Evolutionary conservation across 345 rosid genomes (phyloP), one percentile per base, ranked within the genome.

Genomic region (Diplotaxis tenuifolia): DNA sequence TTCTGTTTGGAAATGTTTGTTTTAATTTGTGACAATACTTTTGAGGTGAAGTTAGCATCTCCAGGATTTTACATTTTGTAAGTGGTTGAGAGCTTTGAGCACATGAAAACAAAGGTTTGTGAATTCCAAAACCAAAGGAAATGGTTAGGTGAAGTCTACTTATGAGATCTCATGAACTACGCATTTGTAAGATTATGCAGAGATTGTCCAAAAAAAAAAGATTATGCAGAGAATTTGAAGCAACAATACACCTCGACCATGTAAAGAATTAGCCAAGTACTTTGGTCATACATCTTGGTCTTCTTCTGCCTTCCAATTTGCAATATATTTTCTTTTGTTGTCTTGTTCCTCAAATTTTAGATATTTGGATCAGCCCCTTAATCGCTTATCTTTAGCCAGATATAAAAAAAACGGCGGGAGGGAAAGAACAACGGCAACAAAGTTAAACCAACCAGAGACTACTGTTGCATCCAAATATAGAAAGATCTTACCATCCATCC

Each of bases 401-500:
- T 40, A 4, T n/a, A 11, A 34, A 22, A 15, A 45, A 65, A 65
- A 16, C 27, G 69, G 16, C 27, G 29, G 73, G 74, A 70, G 65
- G 50, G 28, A 25, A 25, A 12, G 32, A 15, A 27, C 14, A 28
- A 66, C 18, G 61, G 61, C 19, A 68, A 68, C 36, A 68, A 36
- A 27, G 36, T 22, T 59, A 60, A 70, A 58, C 74, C 49, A 16
- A 27, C 7, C 27, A 61, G 65, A 61, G 9, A 21, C 50, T 45
- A 6, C 16, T 40, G 67, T 62, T n/a, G n/a, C 68, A 14, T 63
- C 68, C 68, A 63, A 63, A 63, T 14, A 40, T 63, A 63, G 68
- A 63, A 63, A 63, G 54, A 21, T 63, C 15, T 40, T 21, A 7
- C 28, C 34, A 40, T 63, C 80, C 80, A 71, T 47, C 63, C 68